Conservation (phyloP, 306 rosid genomes). For the Aeschynomene evenia region DNA sequence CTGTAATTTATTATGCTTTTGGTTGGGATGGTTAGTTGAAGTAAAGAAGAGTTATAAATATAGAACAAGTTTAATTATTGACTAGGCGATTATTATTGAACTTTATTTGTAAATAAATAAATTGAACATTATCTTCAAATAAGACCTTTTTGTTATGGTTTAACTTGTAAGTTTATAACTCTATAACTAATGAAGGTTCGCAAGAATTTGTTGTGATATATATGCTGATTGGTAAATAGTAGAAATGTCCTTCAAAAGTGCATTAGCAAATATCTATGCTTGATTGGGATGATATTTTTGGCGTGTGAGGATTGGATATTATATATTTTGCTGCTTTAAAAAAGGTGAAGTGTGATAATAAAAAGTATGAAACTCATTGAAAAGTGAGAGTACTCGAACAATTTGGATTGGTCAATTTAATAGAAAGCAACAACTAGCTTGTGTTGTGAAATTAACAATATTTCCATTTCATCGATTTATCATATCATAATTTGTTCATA, state of each 20-base stretch:
- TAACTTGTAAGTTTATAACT: not conserved
- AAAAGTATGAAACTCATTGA: constrained; percentile 14
- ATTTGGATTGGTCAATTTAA: constrained; percentile 30
- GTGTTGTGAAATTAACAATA: constrained; percentile 13
- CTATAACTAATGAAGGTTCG: constrained; percentile 1
- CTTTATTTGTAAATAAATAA: not conserved
- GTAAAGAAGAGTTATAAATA: not conserved
- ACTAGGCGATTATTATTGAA: not conserved
- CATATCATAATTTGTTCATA: constrained; percentile 27
- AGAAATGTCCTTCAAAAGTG: constrained; percentile 3
- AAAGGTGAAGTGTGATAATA: not conserved
- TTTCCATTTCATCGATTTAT: constrained; percentile 25
- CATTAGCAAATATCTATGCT: not conserved
- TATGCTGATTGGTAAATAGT: not conserved
- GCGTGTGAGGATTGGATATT: constrained; percentile 6
- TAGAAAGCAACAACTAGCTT: not conserved
- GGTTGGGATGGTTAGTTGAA: not conserved
- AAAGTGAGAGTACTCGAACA: not conserved
- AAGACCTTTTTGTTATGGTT: not conserved
- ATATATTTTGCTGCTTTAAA: constrained; percentile 30
- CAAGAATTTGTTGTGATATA: not conserved
- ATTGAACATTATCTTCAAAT: not conserved
- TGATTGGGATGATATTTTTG: constrained; percentile 5
- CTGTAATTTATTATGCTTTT: constrained; percentile 4
- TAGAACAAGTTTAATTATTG: not conserved